Base-by-base conservation (phyloP, 164 flowering plant genomes). In the Piper betle region DNA sequence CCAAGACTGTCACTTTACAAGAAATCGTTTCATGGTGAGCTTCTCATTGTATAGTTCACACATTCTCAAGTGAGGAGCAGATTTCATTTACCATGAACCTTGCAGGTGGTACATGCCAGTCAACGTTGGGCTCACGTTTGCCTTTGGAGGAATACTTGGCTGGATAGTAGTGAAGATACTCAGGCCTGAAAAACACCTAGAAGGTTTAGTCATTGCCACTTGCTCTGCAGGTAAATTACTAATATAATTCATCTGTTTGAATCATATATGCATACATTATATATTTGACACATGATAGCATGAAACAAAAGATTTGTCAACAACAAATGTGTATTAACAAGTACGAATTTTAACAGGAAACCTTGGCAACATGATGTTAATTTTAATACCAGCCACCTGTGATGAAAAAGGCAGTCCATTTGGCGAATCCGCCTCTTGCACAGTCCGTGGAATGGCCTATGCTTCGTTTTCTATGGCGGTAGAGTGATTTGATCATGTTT, bases 31-130 rank as follows among this genome's bases (percentile, higher is more conserved):
- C 97, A 59, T 93, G 99, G 97, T 93, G 77, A 42, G 66, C 18
- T 10, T 42, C 11, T 6, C 46, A 6, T 6, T 42, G 46, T 25
- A 25, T 25, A 25, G 33, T 25, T 25, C 33, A 25, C 33, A 25
- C 33, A 25, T 25, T 25, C 33, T 25, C 33, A 25, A 25, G 8
- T 6, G n/a, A 53, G 20, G 19, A 19, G 56, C 46, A 38, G 61
- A 12, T 59, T 0, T 40, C 20, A 65, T 39, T 13, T 57, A 25
- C 5, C 59, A 3, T 39, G 0, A 59, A 11, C 11, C 11, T 46
- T 46, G 9, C 50, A 92, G 98, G 98, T 93, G 99, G 97, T 94
- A 85, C 70, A 94, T 94, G 99, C 97, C 97, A 0, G 61, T 94
- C 0, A 94, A 91, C 58, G 76, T 88, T 11, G 96, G 89, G 25